Evolutionary conservation across 148 eudicot species (phyloP).

Genomic region (Linanthus parryae): DNA sequence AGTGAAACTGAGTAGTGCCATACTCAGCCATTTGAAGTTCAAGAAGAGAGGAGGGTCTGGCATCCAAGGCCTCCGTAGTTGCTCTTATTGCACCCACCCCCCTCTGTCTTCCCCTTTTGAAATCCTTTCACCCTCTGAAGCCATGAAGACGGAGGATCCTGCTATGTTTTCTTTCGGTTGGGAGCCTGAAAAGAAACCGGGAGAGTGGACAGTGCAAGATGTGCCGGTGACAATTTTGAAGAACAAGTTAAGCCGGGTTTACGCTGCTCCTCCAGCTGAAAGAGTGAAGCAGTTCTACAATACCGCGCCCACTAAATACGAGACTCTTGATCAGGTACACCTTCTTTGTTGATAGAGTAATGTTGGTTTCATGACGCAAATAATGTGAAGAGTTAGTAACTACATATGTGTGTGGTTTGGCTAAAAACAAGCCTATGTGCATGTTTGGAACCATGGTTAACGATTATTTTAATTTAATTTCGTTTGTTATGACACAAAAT

Average conservation of each 20-base stretch:
- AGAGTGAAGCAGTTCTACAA: constrained; percentile 53
- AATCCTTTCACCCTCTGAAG: constrained; percentile 63
- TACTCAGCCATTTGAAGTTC: constrained; percentile 61
- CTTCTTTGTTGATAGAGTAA: not conserved
- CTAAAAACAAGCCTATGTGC: too few species aligned
- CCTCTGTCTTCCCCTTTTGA: constrained; percentile 73
- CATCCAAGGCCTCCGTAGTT: constrained; percentile 58
- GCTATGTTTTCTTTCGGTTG: constrained; percentile 58
- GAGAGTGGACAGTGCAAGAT: constrained; percentile 58
- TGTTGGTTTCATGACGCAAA: too few species aligned
- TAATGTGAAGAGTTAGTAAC: too few species aligned
- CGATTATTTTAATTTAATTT: too few species aligned
- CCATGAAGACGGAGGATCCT: constrained; percentile 72
- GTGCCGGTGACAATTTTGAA: constrained; percentile 61
- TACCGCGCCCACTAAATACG: constrained; percentile 73
- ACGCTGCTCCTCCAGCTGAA: constrained; percentile 56
- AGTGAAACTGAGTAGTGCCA: constrained; percentile 46
- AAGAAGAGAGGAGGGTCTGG: constrained; percentile 50
- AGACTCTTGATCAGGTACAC: constrained; percentile 77
- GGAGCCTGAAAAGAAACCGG: constrained; percentile 55
- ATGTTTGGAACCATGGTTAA: too few species aligned
- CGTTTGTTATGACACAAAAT: too few species aligned
- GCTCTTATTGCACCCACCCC: constrained; percentile 71
- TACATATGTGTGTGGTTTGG: too few species aligned
- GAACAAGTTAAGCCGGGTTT: constrained; percentile 82